Evolutionary conservation across 305 asterid species (phyloP).

Genomic region (Rubia tinctorum): DNA sequence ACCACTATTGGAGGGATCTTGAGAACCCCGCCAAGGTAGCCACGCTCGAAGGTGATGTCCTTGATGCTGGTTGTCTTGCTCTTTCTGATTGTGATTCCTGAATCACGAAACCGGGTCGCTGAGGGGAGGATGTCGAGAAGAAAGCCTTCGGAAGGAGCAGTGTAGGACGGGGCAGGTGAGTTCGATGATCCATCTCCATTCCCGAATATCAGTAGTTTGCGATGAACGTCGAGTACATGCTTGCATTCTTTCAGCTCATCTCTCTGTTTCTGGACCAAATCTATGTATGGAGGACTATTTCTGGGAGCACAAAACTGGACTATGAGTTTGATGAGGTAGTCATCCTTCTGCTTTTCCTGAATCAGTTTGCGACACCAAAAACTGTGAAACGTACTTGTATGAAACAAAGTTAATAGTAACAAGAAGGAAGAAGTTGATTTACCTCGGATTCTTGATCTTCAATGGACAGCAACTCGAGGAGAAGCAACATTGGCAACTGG

Average conservation of each 20-base stretch:
- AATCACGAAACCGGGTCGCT: constrained; percentile 47
- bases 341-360: constrained; percentile 11
- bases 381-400: not conserved
- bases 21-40: constrained; percentile 31
- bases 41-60: constrained; percentile 33
- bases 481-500: constrained; percentile 39
- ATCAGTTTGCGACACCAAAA: not conserved
- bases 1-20: constrained; percentile 37
- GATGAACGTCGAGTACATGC: constrained; percentile 31
- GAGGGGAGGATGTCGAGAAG: constrained; percentile 37
- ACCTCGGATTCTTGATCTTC: not conserved
- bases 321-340: constrained; percentile 8
- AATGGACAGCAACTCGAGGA: constrained; percentile 22
- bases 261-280: not conserved
- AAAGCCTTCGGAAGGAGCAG: not conserved
- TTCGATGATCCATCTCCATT: not conserved
- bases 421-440: not conserved
- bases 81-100: constrained; percentile 39
- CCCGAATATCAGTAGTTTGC: constrained; percentile 14
- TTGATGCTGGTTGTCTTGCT: constrained; percentile 30
- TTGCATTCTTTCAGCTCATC: constrained; percentile 20
- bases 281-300: not conserved
- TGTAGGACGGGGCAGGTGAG: not conserved
- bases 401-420: not conserved
- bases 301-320: not conserved